These are phyloP conservation scores for Anastatica hierochuntica DNA, from an alignment of 345 rosid species.

Conservation along the genomic window DNA sequence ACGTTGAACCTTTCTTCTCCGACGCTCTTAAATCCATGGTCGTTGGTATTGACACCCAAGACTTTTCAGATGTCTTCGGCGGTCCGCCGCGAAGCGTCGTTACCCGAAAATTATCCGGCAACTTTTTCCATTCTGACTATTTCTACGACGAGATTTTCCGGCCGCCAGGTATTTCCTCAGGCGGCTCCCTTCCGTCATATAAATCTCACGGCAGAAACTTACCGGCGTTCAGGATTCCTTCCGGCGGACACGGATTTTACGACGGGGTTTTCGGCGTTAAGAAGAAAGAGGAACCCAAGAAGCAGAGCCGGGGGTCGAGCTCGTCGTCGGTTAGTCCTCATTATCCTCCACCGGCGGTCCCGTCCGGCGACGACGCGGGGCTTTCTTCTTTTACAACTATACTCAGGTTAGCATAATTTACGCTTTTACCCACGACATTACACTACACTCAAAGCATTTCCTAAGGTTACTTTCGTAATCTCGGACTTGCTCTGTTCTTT, in stretches of 20 bases:
- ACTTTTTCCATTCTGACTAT: conserved; percentile 33
- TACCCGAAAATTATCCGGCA: conserved; percentile 51
- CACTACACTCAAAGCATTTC: neutral
- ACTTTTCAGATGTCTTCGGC: conserved; percentile 83
- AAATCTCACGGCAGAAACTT: conserved; percentile 43
- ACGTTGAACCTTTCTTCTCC: conserved; percentile 29
- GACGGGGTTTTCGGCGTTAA: conserved; percentile 55
- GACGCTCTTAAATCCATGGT: conserved; percentile 43
- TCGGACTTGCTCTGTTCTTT: neutral
- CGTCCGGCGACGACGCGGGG: conserved; percentile 49
- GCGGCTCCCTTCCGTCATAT: conserved; percentile 9
- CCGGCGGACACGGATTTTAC: conserved; percentile 42
- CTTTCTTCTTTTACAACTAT: conserved; percentile 70
- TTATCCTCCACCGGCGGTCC: conserved; percentile 29
- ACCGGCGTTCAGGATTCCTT: conserved; percentile 66
- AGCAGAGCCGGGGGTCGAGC: conserved; percentile 20
- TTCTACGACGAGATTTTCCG: conserved; percentile 74
- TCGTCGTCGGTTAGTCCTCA: conserved; percentile 65
- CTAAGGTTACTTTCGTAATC: neutral
- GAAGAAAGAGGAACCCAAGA: conserved; percentile 44
- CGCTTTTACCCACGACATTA: neutral
- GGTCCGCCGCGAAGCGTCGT: conserved; percentile 78
- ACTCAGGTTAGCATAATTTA: conserved; percentile 42
- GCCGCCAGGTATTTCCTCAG: conserved; percentile 27
- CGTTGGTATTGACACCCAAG: conserved; percentile 35